Evolutionary conservation across 768 basidiomycete genomes (phyloP).

Genomic region (Lentinula boryana): DNA sequence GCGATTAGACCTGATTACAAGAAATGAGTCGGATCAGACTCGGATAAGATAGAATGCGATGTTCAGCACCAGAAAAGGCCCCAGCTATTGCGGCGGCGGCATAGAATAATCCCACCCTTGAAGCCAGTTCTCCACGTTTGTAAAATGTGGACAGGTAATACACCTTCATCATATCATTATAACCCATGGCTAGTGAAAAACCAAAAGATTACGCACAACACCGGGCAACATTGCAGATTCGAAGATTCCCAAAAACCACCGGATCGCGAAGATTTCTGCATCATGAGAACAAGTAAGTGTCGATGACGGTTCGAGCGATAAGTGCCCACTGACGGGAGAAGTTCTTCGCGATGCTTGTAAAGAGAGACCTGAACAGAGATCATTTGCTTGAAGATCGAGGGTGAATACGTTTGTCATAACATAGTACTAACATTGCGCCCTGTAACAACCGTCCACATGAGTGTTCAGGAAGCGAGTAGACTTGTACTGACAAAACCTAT

Average conservation of each 20-base stretch:
- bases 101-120: slow-evolving; percentile 44
- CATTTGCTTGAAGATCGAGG: background rate
- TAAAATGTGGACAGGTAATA: slow-evolving; percentile 50
- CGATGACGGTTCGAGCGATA: background rate
- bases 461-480: background rate
- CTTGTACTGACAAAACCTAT: slow-evolving; percentile 36
- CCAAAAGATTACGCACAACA: slow-evolving; percentile 19
- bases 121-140: slow-evolving; percentile 45
- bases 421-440: slow-evolving; percentile 34
- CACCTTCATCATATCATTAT: slow-evolving; percentile 19
- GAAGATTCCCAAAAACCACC: slow-evolving; percentile 43
- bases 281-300: background rate
- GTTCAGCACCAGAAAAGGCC: slow-evolving; percentile 35
- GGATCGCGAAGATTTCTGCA: slow-evolving; percentile 39
- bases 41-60: background rate
- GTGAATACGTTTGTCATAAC: background rate
- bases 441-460: slow-evolving; percentile 10
- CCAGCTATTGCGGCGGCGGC: slow-evolving; percentile 42
- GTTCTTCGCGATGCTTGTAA: slow-evolving; percentile 37
- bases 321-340: slow-evolving; percentile 30
- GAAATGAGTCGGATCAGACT: background rate
- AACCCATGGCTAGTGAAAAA: background rate
- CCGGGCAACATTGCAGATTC: slow-evolving; percentile 46
- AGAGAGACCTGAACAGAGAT: slow-evolving; percentile 29
- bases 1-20: slow-evolving; percentile 33